Base-by-base conservation (phyloP, 345 rosid species). In the Heritiera littoralis region DNA sequence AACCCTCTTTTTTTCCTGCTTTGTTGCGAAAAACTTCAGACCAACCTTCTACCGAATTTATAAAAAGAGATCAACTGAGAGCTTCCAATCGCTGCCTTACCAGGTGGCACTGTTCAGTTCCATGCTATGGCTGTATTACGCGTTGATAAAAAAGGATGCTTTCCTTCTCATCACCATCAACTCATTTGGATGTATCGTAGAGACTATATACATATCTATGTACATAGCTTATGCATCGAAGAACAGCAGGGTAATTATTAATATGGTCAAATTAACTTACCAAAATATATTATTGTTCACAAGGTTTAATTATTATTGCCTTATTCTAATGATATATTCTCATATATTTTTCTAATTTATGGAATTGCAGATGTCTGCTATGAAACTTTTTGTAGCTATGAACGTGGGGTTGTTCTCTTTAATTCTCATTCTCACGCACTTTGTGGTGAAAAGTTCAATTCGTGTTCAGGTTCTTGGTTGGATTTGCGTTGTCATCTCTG, bases 91-190 rank as follows among this genome's bases (percentile, higher is more conserved):
- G 4, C 20, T 97, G 63, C 99, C 99, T 1, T 97, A 97, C 60
- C 84, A 93, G 76, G 93, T 91, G 23, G 94, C 99, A 54, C 74
- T 97, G 49, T 93, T 93, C 88, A 93, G 98, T 85, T 92, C 92
- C 58, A 92, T 90, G 98, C 86, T 97, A 1, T 97, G 99, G 99
- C 88, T 94, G 15, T 92, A 87, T 81, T 97, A 97, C 79, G 98
- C 99, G 28, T 77, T 85, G 79, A 64, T 88, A 12, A 94, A 97
- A 43, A 61, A 75, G 69, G 43, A 84, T 65, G 93, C 92, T 52
- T 72, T 90, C 67, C 97, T 97, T 61, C 88, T 97, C 65, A 75
- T 92, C 84, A 94, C 99, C 80, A 92, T 94, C 73, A 97, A 97
- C 86, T 76, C 91, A 6, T 86, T 97, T 9, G 99, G 99, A 48